These are phyloP conservation scores for Wickerhamiella galacta DNA, from an alignment of 805 yeast species.

Conservation along the genomic window DNA sequence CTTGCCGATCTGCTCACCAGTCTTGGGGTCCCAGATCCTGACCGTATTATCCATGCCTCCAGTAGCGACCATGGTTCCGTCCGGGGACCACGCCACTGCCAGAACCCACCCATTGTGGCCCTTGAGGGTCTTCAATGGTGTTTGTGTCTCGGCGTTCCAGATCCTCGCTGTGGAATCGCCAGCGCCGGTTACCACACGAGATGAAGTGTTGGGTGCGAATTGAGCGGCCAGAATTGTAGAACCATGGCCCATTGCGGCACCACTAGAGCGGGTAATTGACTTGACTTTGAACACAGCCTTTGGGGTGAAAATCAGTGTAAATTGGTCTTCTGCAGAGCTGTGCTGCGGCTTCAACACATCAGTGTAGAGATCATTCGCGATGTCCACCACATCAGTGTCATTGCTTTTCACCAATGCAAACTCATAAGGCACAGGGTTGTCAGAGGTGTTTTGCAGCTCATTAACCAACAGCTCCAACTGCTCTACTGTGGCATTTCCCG, in stretches of 20 bases:
- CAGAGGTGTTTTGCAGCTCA: conserved; percentile 38
- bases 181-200: conserved; percentile 83
- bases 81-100: conserved; percentile 82
- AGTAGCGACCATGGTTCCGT: conserved; percentile 80
- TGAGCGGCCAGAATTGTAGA: conserved; percentile 82
- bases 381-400: conserved; percentile 37
- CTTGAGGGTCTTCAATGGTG: conserved; percentile 60
- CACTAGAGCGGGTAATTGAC: conserved; percentile 78
- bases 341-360: conserved; percentile 76
- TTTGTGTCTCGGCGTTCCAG: conserved; percentile 94
- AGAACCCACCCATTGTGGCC: conserved; percentile 94
- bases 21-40: conserved; percentile 67
- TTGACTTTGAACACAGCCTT: conserved; percentile 86
- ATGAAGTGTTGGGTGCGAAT: conserved; percentile 79
- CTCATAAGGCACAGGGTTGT: conserved; percentile 80
- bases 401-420: conserved; percentile 43
- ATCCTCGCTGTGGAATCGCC: conserved; percentile 92
- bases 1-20: conserved; percentile 59
- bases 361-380: conserved; percentile 56
- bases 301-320: conserved; percentile 85
- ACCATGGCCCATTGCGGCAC: conserved; percentile 91
- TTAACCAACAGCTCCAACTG: conserved; percentile 82
- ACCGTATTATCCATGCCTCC: conserved; percentile 90
- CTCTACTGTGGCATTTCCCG: conserved; percentile 69
- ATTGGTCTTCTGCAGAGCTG: conserved; percentile 80